Conservation (phyloP, 1,284 basidiomycete genomes). For the Baeospora myosura region DNA sequence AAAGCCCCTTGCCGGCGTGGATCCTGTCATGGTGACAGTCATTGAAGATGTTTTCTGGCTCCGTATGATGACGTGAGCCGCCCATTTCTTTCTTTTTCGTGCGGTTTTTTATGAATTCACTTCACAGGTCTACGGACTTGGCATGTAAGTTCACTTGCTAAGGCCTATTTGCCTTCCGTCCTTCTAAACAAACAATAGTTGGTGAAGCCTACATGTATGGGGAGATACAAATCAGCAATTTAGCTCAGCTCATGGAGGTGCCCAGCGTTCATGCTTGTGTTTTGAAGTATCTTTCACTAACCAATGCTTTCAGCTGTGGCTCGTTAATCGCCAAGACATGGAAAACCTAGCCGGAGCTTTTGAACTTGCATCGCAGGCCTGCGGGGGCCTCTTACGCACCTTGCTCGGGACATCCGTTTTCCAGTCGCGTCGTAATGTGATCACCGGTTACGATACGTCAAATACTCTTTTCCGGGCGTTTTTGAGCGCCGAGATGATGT, state of each 20-base stretch:
- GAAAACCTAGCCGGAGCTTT: conserved; percentile 61
- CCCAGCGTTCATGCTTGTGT: conserved; percentile 17
- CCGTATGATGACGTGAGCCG: no score
- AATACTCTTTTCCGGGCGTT: conserved; percentile 57
- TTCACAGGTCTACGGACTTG: background rate
- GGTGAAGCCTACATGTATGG: conserved; percentile 66
- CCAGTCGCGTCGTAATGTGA: conserved; percentile 55
- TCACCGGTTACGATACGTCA: conserved; percentile 65
- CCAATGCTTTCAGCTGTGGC: conserved; percentile 21
- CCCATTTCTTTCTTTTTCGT: background rate
- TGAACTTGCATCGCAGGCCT: conserved; percentile 38
- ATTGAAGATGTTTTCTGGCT: background rate
- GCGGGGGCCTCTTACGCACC: conserved; percentile 47
- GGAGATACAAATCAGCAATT: conserved; percentile 48
- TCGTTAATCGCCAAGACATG: conserved; percentile 57
- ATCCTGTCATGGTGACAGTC: background rate
- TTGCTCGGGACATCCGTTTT: conserved; percentile 52
- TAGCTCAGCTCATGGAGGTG: conserved; percentile 57
- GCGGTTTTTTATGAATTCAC: background rate
- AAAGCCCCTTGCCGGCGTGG: background rate
- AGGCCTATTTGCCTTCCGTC: background rate
- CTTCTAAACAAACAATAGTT: conserved; percentile 26
- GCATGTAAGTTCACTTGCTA: no score
- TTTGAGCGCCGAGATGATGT: conserved; percentile 63
- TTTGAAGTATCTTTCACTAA: conserved; percentile 6